Conservation (phyloP, 2,329 filamentous ascomycete species). For the Hypomyces perniciosus region DNA sequence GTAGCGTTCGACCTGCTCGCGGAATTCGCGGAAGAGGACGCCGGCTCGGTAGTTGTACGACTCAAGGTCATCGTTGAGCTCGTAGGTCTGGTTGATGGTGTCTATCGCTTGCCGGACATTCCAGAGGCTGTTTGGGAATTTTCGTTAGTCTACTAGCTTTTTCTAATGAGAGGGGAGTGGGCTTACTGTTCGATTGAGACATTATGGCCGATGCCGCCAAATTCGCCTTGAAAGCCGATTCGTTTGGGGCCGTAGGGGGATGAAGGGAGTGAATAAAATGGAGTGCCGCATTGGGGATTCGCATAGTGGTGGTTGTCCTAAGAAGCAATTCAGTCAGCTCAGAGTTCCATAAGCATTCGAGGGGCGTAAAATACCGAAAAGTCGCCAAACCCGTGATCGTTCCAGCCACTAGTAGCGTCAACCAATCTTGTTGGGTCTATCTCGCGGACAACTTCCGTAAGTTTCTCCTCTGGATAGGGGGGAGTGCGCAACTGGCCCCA, state of each 20-base stretch:
- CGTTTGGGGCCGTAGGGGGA: slow-evolving; percentile 51
- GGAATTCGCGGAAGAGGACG: slow-evolving; percentile 53
- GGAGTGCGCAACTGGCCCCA: slow-evolving; percentile 55
- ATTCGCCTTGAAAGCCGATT: slow-evolving; percentile 66
- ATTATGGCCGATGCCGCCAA: slow-evolving; percentile 63
- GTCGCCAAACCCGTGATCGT: slow-evolving; percentile 62
- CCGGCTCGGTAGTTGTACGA: slow-evolving; percentile 63
- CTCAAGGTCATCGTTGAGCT: slow-evolving; percentile 51
- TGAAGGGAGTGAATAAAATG: slow-evolving; percentile 55
- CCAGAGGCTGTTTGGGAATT: slow-evolving; percentile 47
- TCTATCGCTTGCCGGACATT: slow-evolving; percentile 54
- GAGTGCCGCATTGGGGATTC: slow-evolving; percentile 63
- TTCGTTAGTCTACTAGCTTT: not conserved
- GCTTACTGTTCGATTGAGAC: slow-evolving; percentile 54
- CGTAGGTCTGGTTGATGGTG: slow-evolving; percentile 61
- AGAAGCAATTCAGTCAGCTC: not conserved
- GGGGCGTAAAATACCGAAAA: slow-evolving; percentile 34
- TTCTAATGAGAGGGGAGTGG: not conserved
- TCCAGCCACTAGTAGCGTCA: slow-evolving; percentile 59
- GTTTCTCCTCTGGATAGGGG: slow-evolving; percentile 48
- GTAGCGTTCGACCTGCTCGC: slow-evolving; percentile 53
- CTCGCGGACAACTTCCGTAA: slow-evolving; percentile 48
- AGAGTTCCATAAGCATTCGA: not conserved
- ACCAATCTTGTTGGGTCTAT: slow-evolving; percentile 61
- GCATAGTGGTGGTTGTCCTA: slow-evolving; percentile 68